Conservation (phyloP, 306 rosid species). For the Cucumis cinereus region DNA sequence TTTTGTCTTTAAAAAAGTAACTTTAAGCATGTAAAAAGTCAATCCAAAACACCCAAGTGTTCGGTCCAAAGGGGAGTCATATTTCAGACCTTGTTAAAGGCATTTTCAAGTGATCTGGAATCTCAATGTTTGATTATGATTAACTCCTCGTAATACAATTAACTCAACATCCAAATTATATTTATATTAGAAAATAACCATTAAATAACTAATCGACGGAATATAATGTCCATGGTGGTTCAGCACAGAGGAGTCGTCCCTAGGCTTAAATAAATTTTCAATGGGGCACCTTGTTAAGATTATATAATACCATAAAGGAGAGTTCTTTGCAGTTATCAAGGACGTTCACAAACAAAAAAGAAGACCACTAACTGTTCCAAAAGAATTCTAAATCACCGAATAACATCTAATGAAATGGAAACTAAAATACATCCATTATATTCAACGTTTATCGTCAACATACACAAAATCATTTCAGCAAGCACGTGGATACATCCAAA, state of each 20-base stretch:
- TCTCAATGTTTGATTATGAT: neutral
- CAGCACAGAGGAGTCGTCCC: too few relatives aligned
- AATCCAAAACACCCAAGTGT: neutral
- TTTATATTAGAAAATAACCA: neutral
- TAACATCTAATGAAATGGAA: neutral
- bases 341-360: neutral
- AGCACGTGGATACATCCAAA: too few relatives aligned
- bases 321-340: neutral
- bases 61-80: neutral
- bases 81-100: neutral
- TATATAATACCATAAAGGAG: neutral
- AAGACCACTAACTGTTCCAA: neutral
- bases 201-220: neutral
- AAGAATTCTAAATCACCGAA: neutral
- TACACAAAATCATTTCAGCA: neutral
- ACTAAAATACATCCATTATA: neutral
- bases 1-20: too few relatives aligned
- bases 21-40: neutral
- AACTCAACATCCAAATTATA: neutral
- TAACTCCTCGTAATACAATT: neutral
- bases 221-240: neutral
- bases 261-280: neutral
- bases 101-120: neutral
- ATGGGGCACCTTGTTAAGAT: neutral
- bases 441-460: neutral